Conservation (phyloP, 106 monocot genomes). For the Iris macrosiphon region DNA sequence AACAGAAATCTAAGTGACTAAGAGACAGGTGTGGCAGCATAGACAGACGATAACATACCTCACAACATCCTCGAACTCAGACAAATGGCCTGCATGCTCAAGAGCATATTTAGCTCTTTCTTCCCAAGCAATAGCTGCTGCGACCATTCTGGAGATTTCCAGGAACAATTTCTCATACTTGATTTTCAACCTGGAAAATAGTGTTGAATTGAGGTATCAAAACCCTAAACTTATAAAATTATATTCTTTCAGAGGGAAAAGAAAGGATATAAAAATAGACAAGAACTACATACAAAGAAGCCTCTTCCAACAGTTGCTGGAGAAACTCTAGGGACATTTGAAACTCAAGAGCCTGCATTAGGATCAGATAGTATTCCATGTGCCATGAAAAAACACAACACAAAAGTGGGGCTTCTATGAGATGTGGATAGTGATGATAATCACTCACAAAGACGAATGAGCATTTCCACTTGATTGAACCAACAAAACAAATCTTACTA, state of each 20-base stretch:
- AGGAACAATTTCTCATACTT: conserved; percentile 42
- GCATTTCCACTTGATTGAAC: too few relatives aligned
- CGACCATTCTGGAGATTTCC: conserved; percentile 22
- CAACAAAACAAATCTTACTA: too few relatives aligned
- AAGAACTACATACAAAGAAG: conserved; percentile 29
- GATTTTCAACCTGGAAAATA: conserved; percentile 40
- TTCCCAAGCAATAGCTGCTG: conserved; percentile 52
- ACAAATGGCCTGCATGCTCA: conserved; percentile 18
- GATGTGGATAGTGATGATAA: too few relatives aligned
- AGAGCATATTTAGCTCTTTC: conserved; percentile 51
- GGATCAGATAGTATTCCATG: background rate
- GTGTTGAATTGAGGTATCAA: conserved; percentile 1
- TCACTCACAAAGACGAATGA: too few relatives aligned
- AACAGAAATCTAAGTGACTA: background rate
- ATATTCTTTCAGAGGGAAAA: background rate
- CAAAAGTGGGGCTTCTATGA: background rate
- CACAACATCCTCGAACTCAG: conserved; percentile 49
- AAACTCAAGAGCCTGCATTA: conserved; percentile 28
- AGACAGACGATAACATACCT: conserved; percentile 21
- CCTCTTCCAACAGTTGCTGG: conserved; percentile 23
- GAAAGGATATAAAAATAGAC: background rate
- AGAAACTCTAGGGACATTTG: conserved; percentile 30
- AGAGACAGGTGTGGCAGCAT: background rate
- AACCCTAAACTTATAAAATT: background rate
- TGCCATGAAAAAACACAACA: background rate